phyloP scores from a whole-genome alignment of 108 stramenopile species.

The Fragilaria radians region DNA sequence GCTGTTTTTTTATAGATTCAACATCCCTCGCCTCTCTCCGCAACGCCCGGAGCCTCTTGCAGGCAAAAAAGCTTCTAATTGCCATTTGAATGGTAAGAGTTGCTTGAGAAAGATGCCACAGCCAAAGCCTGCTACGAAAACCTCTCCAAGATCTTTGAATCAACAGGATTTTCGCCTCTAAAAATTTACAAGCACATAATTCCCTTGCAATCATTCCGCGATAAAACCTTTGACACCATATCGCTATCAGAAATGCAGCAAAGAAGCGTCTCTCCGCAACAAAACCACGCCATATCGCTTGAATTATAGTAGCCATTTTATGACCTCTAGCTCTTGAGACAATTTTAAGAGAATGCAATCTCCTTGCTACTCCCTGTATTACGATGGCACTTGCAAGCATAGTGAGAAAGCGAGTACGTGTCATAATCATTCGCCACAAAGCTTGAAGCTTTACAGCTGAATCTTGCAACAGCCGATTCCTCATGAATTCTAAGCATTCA shows the following conservation, averaged over 20 bases:
- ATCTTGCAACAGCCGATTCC: conserved; percentile 30
- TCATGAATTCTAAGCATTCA: conserved; percentile 69
- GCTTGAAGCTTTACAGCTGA: conserved; percentile 46
- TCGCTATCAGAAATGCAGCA: conserved; percentile 33
- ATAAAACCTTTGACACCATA: conserved; percentile 47
- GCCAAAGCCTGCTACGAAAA: conserved; percentile 1
- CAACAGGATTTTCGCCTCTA: conserved; percentile 23
- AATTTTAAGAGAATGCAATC: conserved; percentile 15
- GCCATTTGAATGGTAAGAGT: conserved; percentile 33
- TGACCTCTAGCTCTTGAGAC: conserved; percentile 15
- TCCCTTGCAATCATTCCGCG: conserved; percentile 34
- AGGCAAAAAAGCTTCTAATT: conserved; percentile 27
- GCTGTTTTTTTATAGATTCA: conserved; percentile 32
- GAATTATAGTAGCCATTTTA: conserved; percentile 41
- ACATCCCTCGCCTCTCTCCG: conserved; percentile 48
- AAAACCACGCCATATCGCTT: conserved; percentile 33
- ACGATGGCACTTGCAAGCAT: conserved; percentile 12
- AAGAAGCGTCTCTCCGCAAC: conserved; percentile 21
- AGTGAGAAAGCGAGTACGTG: conserved; percentile 21
- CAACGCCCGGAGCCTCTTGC: conserved; percentile 14
- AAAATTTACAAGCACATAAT: conserved; percentile 17
- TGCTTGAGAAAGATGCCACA: conserved; percentile 7
- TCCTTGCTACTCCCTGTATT: conserved; percentile 32
- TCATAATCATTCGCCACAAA: conserved; percentile 29
- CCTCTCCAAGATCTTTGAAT: conserved; percentile 37